Evolutionary conservation across 2,329 filamentous ascomycete genomes (phyloP).

Genomic region (Microsporum ferrugineum): DNA sequence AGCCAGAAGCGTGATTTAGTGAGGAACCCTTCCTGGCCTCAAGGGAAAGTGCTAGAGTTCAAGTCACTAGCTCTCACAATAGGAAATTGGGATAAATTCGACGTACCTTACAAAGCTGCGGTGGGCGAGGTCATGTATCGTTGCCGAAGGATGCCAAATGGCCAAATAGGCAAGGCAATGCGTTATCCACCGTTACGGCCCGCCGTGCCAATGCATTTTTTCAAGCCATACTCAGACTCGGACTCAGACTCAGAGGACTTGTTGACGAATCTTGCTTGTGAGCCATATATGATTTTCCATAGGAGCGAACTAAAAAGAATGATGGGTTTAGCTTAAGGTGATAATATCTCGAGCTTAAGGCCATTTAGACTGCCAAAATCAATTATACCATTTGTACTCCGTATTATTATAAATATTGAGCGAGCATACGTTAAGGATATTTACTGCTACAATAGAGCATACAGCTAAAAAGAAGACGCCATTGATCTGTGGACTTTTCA

Average conservation of each 20-base stretch:
- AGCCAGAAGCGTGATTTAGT: background rate
- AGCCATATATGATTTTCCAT: background rate
- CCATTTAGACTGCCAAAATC: background rate
- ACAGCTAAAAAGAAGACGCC: no score
- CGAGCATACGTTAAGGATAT: no score
- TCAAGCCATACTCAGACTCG: background rate
- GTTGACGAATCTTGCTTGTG: background rate
- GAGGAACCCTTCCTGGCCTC: background rate
- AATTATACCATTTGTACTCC: background rate
- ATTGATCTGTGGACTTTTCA: no score
- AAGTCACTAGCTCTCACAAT: background rate
- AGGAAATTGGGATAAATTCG: background rate
- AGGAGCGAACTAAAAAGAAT: background rate
- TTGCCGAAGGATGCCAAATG: conserved; percentile 3
- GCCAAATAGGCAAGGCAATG: background rate
- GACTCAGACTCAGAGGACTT: background rate
- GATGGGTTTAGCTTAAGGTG: background rate
- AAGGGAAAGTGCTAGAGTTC: background rate
- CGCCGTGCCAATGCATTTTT: background rate
- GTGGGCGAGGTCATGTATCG: background rate
- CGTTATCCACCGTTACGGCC: background rate
- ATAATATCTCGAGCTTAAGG: background rate
- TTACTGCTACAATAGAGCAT: no score
- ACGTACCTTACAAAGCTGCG: background rate
- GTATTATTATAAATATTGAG: background rate